phyloP scores from a whole-genome alignment of 371 early-diverging fungal genomes.

The Conidiobolus incongruus region DNA sequence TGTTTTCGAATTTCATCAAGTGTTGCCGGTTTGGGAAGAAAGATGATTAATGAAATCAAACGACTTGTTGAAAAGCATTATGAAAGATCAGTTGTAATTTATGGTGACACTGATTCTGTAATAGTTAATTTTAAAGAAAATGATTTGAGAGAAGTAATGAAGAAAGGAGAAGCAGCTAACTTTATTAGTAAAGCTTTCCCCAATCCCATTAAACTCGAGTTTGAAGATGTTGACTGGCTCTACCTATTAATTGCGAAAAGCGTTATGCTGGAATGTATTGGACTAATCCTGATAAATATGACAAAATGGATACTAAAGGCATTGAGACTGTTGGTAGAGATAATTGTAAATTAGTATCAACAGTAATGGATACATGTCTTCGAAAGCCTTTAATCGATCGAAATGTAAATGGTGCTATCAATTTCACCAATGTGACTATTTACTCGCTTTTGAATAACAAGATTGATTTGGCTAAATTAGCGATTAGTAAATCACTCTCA shows the following conservation, averaged over 20 bases:
- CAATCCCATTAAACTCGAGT: conserved; percentile 95
- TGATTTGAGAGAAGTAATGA: conserved; percentile 69
- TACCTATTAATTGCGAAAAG: conserved; percentile 98
- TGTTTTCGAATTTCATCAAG: conserved; percentile 97
- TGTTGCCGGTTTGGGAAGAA: conserved; percentile 95
- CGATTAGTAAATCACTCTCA: conserved; percentile 94
- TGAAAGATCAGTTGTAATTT: conserved; percentile 82
- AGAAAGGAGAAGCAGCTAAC: conserved; percentile 65
- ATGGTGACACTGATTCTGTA: conserved; percentile 99
- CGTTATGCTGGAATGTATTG: conserved; percentile 99
- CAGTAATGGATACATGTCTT: conserved; percentile 86
- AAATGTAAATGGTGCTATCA: conserved; percentile 75
- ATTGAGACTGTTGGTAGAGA: conserved; percentile 99
- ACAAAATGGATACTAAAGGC: conserved; percentile 97
- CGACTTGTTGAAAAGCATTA: conserved; percentile 69
- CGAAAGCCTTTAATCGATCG: conserved; percentile 80
- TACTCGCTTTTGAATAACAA: conserved; percentile 87
- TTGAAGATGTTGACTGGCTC: conserved; percentile 98
- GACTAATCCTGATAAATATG: conserved; percentile 76
- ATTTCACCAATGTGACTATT: conserved; percentile 80
- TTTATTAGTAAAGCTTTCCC: conserved; percentile 74
- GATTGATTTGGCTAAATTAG: conserved; percentile 91
- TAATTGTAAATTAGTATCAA: conserved; percentile 88
- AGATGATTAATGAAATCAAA: conserved; percentile 93
- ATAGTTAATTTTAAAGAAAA: conserved; percentile 95